Evolutionary conservation across 345 rosid species (phyloP).

Genomic region (Eutrema yunnanense): DNA sequence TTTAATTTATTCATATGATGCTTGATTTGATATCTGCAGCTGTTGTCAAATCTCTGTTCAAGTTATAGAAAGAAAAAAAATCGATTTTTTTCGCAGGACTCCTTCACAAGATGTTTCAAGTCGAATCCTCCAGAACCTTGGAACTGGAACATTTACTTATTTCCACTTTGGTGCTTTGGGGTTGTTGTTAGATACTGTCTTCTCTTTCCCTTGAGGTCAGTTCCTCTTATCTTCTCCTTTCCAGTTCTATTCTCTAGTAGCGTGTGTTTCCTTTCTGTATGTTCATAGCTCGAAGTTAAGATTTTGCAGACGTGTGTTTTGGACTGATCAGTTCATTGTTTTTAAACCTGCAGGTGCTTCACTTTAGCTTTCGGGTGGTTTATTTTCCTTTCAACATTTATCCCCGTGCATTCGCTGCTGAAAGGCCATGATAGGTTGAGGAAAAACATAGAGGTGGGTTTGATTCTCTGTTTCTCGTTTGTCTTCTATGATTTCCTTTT

Average conservation of each 20-base stretch:
- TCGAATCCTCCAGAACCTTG: constrained; percentile 91
- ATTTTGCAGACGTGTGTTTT: not conserved
- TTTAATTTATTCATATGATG: not conserved
- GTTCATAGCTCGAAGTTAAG: not conserved
- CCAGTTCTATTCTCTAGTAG: not conserved
- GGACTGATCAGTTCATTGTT: not conserved
- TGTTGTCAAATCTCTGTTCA: not conserved
- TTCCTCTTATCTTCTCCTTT: not conserved
- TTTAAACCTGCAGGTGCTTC: constrained; percentile 50
- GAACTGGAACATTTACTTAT: constrained; percentile 93
- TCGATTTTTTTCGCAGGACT: constrained; percentile 42
- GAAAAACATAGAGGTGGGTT: constrained; percentile 80
- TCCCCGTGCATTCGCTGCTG: constrained; percentile 67
- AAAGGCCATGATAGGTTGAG: constrained; percentile 78
- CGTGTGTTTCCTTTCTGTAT: not conserved
- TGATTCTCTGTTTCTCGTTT: not conserved
- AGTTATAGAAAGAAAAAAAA: not conserved
- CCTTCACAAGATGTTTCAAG: constrained; percentile 93
- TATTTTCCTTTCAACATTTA: constrained; percentile 71
- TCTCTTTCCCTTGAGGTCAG: constrained; percentile 82
- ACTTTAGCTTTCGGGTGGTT: constrained; percentile 86
- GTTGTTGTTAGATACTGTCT: constrained; percentile 75
- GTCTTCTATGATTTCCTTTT: not conserved
- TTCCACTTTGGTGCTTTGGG: constrained; percentile 91
- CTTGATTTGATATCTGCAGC: not conserved